Base-by-base conservation (phyloP, 192 early-diverging fungal species). In the Lunasporangiospora selenospora region DNA sequence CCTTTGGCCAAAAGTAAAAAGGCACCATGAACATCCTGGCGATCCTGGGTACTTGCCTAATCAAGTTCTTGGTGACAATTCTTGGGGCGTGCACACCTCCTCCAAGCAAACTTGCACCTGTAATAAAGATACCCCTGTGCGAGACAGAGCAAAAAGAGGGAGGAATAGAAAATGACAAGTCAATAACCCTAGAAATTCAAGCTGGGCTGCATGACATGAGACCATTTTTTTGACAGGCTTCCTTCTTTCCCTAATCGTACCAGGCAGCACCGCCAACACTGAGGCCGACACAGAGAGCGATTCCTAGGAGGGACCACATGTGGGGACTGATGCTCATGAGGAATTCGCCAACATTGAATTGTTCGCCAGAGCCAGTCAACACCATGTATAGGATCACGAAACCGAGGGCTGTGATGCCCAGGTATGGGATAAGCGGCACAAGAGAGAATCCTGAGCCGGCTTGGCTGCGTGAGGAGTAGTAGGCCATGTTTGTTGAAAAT, bases 11-110 rank as follows among this genome's bases (percentile, higher is more conserved):
- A 29, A 3, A 4, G 21, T 13, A 32, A 24, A 26, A 6, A 23
- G 21, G 0, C 13, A 7, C 15, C 18, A n/a, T 42, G 4, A 29
- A 24, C 24, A 15, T 54, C n/a, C 3, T 54, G 10, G 15, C 16
- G 16, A 16, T 15, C 24, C 21, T n/a, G 26, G 29, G 13, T 41
- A 15, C 1, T 30, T 75, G 88, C 88, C 88, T 93, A 77, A 98
- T 96, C 64, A 99, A 85, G 84, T 99, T 99, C 80, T 96, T 96
- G 26, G 95, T 96, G 44, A 90, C 84, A 60, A 99, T 98, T 30
- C 97, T 84, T 53, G 97, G 97, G 3, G 93, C 86, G 41, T 86
- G 82, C 41, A 99, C 93, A 13, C 92, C 93, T 19, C 84, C 95
- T 65, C 95, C 97, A 18, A 98, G 81, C 26, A 98, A 83, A 59